These are phyloP conservation scores for Globisporangium nodosum DNA, from an alignment of 352 stramenopile genomes.

Conservation along the genomic window DNA sequence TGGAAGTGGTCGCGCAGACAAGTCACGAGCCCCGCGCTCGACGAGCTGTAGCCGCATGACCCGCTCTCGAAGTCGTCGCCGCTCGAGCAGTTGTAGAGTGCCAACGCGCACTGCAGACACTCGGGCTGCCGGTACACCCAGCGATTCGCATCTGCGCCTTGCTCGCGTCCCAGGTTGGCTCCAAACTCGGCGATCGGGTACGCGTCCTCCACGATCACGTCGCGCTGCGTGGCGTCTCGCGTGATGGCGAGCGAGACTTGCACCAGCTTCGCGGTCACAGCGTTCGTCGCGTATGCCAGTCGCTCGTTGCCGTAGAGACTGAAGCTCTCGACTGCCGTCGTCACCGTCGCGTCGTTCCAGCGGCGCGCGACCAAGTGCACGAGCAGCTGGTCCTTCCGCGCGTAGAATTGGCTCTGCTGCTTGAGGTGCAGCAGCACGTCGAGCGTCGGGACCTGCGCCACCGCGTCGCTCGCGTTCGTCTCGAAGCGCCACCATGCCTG, in stretches of 20 bases:
- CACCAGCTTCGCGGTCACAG: conserved; percentile 6
- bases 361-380: conserved; percentile 16
- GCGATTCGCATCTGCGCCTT: neutral
- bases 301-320: conserved; percentile 27
- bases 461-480: neutral
- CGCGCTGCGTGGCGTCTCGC: conserved; percentile 1
- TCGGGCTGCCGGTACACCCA: conserved; percentile 7
- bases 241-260: conserved; percentile 16
- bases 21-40: neutral
- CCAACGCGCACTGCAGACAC: conserved; percentile 1
- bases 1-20: conserved; percentile 7
- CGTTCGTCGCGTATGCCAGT: conserved; percentile 9
- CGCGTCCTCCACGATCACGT: conserved; percentile 16
- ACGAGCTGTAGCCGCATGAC: conserved; percentile 8
- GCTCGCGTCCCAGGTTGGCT: neutral
- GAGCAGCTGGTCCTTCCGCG: conserved; percentile 21
- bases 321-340: conserved; percentile 19
- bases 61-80: neutral
- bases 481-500: conserved; percentile 24
- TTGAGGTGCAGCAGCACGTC: conserved; percentile 27
- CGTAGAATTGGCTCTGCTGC: conserved; percentile 25
- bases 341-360: neutral
- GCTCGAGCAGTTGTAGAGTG: conserved; percentile 14
- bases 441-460: conserved; percentile 1
- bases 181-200: conserved; percentile 13